A percentile compares a stretch with the other conserved stretches of the same genome.
phyloP scores from a whole-genome alignment of 495 filamentous ascomycete genomes.

The Parachaetomium inaequale region DNA sequence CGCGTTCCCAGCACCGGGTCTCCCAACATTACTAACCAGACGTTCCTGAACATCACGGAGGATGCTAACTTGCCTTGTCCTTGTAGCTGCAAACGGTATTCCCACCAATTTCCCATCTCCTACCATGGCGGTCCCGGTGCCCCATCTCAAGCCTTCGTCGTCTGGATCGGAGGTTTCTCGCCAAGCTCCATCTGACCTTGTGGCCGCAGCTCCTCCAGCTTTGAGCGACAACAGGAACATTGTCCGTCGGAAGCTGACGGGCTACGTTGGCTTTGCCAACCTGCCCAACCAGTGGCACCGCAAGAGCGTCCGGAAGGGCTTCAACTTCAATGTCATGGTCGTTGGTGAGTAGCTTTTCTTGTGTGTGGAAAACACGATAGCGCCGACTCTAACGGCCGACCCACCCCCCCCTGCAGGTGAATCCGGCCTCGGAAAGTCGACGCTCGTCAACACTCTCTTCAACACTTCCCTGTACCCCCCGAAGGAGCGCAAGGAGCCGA shows the following conservation, averaged over 20 bases:
- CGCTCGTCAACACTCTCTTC: conserved; percentile 98
- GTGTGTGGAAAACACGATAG: neutral
- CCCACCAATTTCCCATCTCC: conserved; percentile 28
- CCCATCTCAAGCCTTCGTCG: conserved; percentile 54
- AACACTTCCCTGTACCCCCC: conserved; percentile 99
- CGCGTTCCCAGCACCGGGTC: conserved; percentile 25
- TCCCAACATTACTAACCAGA: conserved; percentile 12
- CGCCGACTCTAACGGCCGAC: conserved; percentile 16
- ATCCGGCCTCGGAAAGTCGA: conserved; percentile 98
- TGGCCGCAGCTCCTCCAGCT: conserved; percentile 65
- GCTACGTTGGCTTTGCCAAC: conserved; percentile 98
- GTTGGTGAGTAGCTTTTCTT: conserved; percentile 74
- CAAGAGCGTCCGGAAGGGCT: conserved; percentile 99
- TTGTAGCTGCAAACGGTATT: conserved; percentile 50
- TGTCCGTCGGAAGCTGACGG: conserved; percentile 94
- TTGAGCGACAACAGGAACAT: conserved; percentile 92
- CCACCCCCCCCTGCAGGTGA: conserved; percentile 65
- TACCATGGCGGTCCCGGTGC: conserved; percentile 32
- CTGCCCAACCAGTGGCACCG: conserved; percentile 99
- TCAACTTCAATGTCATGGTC: conserved; percentile 99
- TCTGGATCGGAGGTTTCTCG: conserved; percentile 39
- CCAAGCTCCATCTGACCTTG: conserved; percentile 79
- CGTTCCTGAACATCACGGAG: neutral
- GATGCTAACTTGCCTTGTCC: conserved; percentile 28
- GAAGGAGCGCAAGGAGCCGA: conserved; percentile 94